Base-by-base conservation (phyloP, 306 rosid species). In the Oxytropis ochrocephala region DNA sequence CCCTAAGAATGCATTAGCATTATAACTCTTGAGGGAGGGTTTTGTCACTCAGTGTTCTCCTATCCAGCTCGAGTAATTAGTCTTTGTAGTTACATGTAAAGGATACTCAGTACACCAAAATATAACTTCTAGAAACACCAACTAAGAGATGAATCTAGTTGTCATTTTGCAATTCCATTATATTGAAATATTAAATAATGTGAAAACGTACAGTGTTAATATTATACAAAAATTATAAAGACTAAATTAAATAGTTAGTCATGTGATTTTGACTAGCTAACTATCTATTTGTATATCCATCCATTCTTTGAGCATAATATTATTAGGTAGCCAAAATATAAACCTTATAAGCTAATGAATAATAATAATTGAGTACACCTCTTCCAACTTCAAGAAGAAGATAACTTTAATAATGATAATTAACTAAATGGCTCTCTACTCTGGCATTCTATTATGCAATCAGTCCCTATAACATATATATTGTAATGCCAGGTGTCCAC, bases 361-460 rank as follows among this genome's bases (percentile, higher is more conserved):
- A 24, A 35, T 60, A 72, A 36, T 60, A 48, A 36, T 47, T 59
- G 57, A 33, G 18, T 7, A 46, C 47, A 30, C 50, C 53, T 21
- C 67, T 63, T 48, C 72, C 67, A 54, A 35, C 63, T 64, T 77
- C 68, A 53, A 46, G 27, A 54, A 44, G 77, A 77, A 77, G 81
- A 64, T 55, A 63, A 54, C 68, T 6, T 53, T 54, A 70, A 77
- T 35, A 19, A 55, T 70, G 68, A 55, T 54, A 18, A 64, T 70
- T 62, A 70, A 24, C 53, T 14, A 62, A 33, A 63, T 11, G 29
- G 21, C 14, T 64, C 47, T 61, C 76, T 51, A 58, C 54, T 58
- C 65, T 70, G 47, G 54, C 61, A 58, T 60, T 67, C 38, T n/a
- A 49, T 41, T 51, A 18, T 69, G 58, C 56, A 69, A 61, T 33